Conservation (phyloP, 768 basidiomycete species). For the Imleria badia region DNA sequence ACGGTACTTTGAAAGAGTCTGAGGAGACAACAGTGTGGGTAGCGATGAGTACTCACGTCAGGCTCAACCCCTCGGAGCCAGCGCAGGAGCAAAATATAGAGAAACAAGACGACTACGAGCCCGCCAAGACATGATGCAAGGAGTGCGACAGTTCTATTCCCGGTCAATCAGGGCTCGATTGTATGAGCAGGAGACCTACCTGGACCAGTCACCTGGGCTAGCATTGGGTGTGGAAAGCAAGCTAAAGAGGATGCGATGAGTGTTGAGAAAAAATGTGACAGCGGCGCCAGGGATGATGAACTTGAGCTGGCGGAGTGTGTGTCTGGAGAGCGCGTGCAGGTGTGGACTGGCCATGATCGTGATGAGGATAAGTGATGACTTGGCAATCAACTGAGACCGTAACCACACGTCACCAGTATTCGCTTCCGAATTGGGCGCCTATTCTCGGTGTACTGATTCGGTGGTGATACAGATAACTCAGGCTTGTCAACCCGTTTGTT, state of each 20-base stretch:
- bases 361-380: not conserved
- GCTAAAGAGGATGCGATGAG: slow-evolving; percentile 48
- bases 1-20: slow-evolving; percentile 51
- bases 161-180: slow-evolving; percentile 4
- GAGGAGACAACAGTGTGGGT: not conserved
- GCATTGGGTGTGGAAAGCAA: slow-evolving; percentile 34
- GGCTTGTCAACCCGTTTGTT: not conserved
- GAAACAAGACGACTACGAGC: slow-evolving; percentile 66
- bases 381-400: slow-evolving; percentile 10
- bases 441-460: not conserved
- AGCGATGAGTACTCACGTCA: slow-evolving; percentile 48
- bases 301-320: slow-evolving; percentile 69
- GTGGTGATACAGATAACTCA: not conserved
- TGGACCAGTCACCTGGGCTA: slow-evolving; percentile 47
- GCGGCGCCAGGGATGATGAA: slow-evolving; percentile 70
- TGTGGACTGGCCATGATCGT: slow-evolving; percentile 21
- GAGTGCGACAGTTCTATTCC: slow-evolving; percentile 50
- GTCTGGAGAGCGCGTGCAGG: slow-evolving; percentile 35
- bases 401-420: slow-evolving; percentile 7
- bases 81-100: slow-evolving; percentile 70
- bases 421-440: slow-evolving; percentile 2
- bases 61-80: slow-evolving; percentile 65
- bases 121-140: slow-evolving; percentile 54
- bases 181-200: slow-evolving; percentile 34
- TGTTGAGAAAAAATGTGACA: slow-evolving; percentile 62